Base-by-base conservation (phyloP, 2,329 filamentous ascomycete species). In the Chaetomium sp. region DNA sequence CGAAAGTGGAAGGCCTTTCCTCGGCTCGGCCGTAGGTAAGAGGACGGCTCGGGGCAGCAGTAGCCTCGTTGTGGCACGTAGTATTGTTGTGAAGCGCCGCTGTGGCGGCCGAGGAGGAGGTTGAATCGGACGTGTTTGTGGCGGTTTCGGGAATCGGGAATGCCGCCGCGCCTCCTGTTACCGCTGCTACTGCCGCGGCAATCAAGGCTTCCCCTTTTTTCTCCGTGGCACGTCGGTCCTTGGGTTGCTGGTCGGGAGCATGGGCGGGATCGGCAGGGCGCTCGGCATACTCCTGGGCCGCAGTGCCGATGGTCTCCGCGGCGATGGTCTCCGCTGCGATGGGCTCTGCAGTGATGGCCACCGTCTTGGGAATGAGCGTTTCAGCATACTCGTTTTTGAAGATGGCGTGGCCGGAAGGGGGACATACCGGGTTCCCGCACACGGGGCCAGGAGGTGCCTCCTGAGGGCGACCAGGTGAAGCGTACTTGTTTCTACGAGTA, bases 391-490 rank as follows among this genome's bases (percentile, higher is more conserved):
- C 11, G 50, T 56, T 56, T n/a, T 49, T 44, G 54, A 49, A 56
- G 45, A 56, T n/a, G 45, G n/a, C 10, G 12, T 56, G 45, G n/a
- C 45, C 50, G 42, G 7, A 9, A 5, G n/a, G 32, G 41, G 10
- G 19, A 33, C 42, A 32, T 45, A 14, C 6, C 1, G 50, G 53
- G 32, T 58, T 58, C 12, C 8, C 53, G 46, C 56, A 58, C 4
- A 51, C 19, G 5, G 56, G 56, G 1, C 42, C 46, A 3, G 33
- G 33, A 7, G 10, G 9, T 4, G 12, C 49, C 6, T 33, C 37
- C 4, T 40, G 38, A 8, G n/a, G 6, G 4, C 10, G 37, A 11
- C 4, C 19, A 2, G 44, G 38, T 2, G 8, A 19, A 1, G 41
- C 27, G 19, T 32, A 5, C 7, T 14, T 38, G 32, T 36, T 36